Evolutionary conservation across 2,329 filamentous ascomycete genomes (phyloP).

Genomic region (Paraphoma chrysanthemicola): DNA sequence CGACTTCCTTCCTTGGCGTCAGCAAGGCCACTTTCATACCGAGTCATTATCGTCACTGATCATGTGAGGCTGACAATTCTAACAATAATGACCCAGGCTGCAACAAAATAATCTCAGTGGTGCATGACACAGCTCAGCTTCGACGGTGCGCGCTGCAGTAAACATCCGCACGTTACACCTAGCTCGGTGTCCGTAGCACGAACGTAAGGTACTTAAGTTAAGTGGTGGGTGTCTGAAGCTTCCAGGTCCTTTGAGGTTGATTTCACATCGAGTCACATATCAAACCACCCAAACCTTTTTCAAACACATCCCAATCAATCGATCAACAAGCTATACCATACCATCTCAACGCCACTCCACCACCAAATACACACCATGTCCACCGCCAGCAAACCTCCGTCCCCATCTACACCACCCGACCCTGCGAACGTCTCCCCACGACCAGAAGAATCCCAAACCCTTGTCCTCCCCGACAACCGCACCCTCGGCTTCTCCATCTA

Average conservation of each 20-base stretch:
- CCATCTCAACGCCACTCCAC: too few species aligned
- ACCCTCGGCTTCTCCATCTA: conserved; percentile 51
- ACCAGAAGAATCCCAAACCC: conserved; percentile 17
- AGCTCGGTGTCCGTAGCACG: too few species aligned
- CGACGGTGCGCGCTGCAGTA: too few species aligned
- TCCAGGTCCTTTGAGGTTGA: too few species aligned
- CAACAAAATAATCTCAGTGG: not conserved
- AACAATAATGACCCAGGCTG: not conserved
- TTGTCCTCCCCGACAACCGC: conserved; percentile 43
- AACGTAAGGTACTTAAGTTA: too few species aligned
- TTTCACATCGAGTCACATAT: too few species aligned
- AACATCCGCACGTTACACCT: too few species aligned
- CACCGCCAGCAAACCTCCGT: not conserved
- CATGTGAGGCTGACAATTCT: not conserved
- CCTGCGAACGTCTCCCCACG: conserved; percentile 19
- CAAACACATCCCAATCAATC: not conserved
- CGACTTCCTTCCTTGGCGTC: not conserved
- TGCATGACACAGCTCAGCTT: too few species aligned
- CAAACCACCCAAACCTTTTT: too few species aligned
- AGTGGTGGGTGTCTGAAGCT: too few species aligned
- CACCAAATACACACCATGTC: not conserved
- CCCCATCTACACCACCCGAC: conserved; percentile 17
- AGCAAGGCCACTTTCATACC: not conserved
- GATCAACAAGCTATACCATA: not conserved
- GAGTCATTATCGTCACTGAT: not conserved